phyloP scores from a whole-genome alignment of 495 filamentous ascomycete genomes.

The Podospora australis region DNA sequence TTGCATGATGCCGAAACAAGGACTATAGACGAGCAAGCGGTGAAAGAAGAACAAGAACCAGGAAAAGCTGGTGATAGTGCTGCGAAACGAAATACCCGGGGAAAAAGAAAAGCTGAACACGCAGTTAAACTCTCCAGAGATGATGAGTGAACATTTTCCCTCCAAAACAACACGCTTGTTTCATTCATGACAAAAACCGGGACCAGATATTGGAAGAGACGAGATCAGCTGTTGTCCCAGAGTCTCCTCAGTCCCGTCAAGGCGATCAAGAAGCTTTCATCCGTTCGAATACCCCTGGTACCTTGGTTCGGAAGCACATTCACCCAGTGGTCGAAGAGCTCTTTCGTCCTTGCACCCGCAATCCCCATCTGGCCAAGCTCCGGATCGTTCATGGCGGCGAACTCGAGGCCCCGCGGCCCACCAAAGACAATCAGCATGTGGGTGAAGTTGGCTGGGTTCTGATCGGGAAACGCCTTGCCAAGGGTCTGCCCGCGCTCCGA shows the following conservation, averaged over 20 bases:
- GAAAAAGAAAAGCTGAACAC: too few relatives aligned
- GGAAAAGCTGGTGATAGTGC: too few relatives aligned
- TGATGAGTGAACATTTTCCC: too few relatives aligned
- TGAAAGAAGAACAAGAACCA: too few relatives aligned
- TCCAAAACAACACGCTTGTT: too few relatives aligned
- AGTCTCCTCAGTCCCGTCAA: conserved; percentile 53
- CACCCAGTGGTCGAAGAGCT: conserved; percentile 73
- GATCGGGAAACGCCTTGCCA: conserved; percentile 37
- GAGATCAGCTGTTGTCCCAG: conserved; percentile 33
- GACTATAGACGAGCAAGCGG: too few relatives aligned
- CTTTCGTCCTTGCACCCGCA: conserved; percentile 45
- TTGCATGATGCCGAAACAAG: too few relatives aligned
- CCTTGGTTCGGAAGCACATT: conserved; percentile 69
- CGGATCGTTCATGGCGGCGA: conserved; percentile 57
- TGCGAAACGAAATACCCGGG: too few relatives aligned
- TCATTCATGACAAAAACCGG: too few relatives aligned
- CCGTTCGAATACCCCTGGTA: conserved; percentile 68
- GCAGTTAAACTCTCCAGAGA: too few relatives aligned
- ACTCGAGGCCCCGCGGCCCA: conserved; percentile 65
- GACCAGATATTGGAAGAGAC: too few relatives aligned
- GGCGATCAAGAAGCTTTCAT: conserved; percentile 69
- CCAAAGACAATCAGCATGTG: conserved; percentile 69
- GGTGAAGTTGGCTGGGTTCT: conserved; percentile 44
- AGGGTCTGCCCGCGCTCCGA: conserved; percentile 61
- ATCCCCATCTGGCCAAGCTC: conserved; percentile 52